These are phyloP conservation scores for Helotiales sp. DNA, from an alignment of 2,329 filamentous ascomycete genomes.

Conservation along the genomic window DNA sequence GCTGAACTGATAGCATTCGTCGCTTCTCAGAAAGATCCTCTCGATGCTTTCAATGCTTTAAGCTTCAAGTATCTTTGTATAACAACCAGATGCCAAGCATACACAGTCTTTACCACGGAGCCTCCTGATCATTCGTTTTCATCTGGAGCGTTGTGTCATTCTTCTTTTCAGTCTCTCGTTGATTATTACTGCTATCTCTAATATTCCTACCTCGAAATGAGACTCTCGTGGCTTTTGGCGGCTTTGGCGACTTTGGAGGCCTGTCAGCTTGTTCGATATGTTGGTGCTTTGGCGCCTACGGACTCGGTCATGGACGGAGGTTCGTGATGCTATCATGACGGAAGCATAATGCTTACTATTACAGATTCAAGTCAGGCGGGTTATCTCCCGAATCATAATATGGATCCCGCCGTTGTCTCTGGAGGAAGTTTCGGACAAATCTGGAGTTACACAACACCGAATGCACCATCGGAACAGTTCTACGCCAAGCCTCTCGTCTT, in stretches of 20 bases:
- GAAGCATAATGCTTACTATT: neutral
- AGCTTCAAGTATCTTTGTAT: conserved; percentile 1
- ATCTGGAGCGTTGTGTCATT: neutral
- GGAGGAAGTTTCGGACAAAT: conserved; percentile 15
- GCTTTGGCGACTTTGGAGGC: conserved; percentile 6
- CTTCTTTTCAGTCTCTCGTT: conserved; percentile 4
- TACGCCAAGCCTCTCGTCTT: conserved; percentile 20
- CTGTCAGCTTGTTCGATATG: conserved; percentile 5
- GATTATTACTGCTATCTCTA: neutral
- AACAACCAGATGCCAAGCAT: neutral
- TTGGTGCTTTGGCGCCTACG: conserved; percentile 6
- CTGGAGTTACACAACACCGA: conserved; percentile 10
- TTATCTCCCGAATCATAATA: conserved; percentile 21
- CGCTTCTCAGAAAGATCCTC: neutral
- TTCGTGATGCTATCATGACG: neutral
- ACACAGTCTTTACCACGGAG: conserved; percentile 6
- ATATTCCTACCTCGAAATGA: conserved; percentile 10
- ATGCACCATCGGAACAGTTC: conserved; percentile 12
- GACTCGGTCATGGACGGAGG: conserved; percentile 15
- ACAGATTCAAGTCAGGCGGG: conserved; percentile 11
- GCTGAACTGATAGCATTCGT: neutral
- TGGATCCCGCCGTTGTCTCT: conserved; percentile 15
- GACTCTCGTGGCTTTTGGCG: conserved; percentile 7
- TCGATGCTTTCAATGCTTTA: neutral
- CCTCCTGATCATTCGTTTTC: neutral